Conservation (phyloP, 192 early-diverging fungal species). For the Rhizophagus clarus region DNA sequence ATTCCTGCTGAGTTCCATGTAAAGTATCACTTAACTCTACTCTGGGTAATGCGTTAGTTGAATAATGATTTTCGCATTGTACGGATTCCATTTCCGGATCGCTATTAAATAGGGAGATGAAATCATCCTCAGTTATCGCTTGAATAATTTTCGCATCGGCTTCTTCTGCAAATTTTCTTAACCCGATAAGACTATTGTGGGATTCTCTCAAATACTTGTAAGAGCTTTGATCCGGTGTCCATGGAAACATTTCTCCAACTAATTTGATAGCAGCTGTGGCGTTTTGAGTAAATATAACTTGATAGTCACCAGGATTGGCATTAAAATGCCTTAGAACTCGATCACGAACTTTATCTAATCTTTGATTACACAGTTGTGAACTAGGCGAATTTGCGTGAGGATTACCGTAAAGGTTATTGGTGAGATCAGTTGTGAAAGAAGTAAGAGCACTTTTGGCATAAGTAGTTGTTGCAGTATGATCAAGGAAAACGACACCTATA, state of each 20-base stretch:
- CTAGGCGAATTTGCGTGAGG: constrained; percentile 64
- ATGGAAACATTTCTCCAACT: constrained; percentile 70
- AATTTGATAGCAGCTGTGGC: constrained; percentile 79
- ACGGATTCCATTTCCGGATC: neutral
- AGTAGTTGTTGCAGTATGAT: constrained; percentile 68
- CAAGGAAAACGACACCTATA: constrained; percentile 53
- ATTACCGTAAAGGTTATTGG: constrained; percentile 60
- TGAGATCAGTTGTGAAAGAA: constrained; percentile 48
- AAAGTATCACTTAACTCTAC: too few species aligned
- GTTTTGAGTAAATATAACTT: constrained; percentile 77
- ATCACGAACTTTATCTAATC: constrained; percentile 57
- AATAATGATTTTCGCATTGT: neutral
- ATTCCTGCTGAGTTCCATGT: too few species aligned
- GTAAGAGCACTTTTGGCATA: constrained; percentile 50
- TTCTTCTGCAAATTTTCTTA: constrained; percentile 59
- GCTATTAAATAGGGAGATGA: constrained; percentile 18
- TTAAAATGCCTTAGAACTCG: constrained; percentile 63
- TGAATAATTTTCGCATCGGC: constrained; percentile 33
- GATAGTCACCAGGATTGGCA: constrained; percentile 60
- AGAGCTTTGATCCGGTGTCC: constrained; percentile 41
- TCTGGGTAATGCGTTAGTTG: too few species aligned
- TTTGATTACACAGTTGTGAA: constrained; percentile 53
- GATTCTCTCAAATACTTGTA: constrained; percentile 65
- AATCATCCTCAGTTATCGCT: constrained; percentile 30
- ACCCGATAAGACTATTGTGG: constrained; percentile 81